Percentiles rank a stretch among this genome's conserved stretches.
phyloP scores from a whole-genome alignment of 345 rosid genomes.

The Arabidopsis suecica region DNA sequence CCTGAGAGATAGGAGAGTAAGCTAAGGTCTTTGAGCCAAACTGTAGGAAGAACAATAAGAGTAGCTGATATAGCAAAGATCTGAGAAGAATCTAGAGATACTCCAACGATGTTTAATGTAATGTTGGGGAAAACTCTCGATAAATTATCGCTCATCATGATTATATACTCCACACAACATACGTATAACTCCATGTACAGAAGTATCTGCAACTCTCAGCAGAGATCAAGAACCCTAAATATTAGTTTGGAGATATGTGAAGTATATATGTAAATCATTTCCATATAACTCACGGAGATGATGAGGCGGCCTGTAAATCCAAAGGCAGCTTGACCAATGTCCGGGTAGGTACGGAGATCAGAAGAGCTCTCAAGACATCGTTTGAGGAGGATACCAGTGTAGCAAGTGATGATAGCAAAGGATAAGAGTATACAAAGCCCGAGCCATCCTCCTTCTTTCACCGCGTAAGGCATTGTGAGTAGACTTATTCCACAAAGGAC shows the following conservation, averaged over 20 bases:
- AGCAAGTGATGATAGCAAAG: conserved; percentile 59
- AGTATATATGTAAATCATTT: conserved; percentile 6
- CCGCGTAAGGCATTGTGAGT: conserved; percentile 72
- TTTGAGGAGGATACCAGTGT: conserved; percentile 69
- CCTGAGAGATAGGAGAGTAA: conserved; percentile 85
- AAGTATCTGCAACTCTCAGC: conserved; percentile 57
- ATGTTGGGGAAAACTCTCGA: conserved; percentile 63
- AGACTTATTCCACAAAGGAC: conserved; percentile 73
- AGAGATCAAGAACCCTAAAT: not conserved
- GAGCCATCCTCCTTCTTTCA: conserved; percentile 82
- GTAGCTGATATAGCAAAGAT: conserved; percentile 55
- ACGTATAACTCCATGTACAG: conserved; percentile 76
- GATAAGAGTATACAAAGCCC: conserved; percentile 61
- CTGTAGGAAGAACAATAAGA: conserved; percentile 78
- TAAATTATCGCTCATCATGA: conserved; percentile 86
- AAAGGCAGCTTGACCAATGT: conserved; percentile 90
- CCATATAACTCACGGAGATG: conserved; percentile 54
- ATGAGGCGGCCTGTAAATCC: conserved; percentile 64
- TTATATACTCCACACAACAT: conserved; percentile 77
- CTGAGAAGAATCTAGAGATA: conserved; percentile 55
- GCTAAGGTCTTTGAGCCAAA: conserved; percentile 82
- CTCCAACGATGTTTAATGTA: conserved; percentile 49
- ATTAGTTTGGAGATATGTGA: not conserved
- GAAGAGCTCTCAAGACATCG: conserved; percentile 78
- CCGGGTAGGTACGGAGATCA: conserved; percentile 70